Evolutionary conservation across 495 filamentous ascomycete genomes (phyloP).

Genomic region (Rhypophila decipiens): DNA sequence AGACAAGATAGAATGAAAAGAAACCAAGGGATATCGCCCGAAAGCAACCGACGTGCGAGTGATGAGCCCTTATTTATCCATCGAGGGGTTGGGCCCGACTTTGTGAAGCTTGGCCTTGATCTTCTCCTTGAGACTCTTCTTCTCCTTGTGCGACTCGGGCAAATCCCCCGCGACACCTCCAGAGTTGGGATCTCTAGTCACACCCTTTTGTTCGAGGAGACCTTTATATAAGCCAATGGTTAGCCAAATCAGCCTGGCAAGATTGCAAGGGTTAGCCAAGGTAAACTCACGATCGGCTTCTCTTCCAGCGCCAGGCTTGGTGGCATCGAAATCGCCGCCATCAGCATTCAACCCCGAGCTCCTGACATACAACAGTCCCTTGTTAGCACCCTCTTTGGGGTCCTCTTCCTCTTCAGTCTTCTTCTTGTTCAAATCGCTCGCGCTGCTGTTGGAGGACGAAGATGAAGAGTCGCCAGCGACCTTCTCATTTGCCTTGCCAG

Average conservation of each 20-base stretch:
- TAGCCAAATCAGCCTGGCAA: neutral
- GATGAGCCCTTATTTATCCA: neutral
- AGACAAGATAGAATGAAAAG: too few species aligned
- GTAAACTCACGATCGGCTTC: conserved; percentile 61
- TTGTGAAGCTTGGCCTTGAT: conserved; percentile 43
- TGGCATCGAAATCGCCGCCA: conserved; percentile 62
- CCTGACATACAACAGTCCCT: conserved; percentile 52
- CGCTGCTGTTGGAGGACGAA: neutral
- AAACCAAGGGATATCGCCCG: too few species aligned
- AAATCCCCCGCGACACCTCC: conserved; percentile 1
- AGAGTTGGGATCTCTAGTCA: conserved; percentile 16
- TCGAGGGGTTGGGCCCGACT: neutral
- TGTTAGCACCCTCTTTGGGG: conserved; percentile 38
- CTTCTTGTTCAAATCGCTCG: conserved; percentile 4
- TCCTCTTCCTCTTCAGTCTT: conserved; percentile 21
- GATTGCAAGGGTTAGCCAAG: neutral
- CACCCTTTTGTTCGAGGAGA: conserved; percentile 37
- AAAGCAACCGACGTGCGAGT: too few species aligned
- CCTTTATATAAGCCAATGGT: conserved; percentile 17
- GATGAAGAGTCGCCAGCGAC: neutral
- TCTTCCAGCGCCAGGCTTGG: conserved; percentile 52
- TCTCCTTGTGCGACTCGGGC: neutral
- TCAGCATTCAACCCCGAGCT: conserved; percentile 51
- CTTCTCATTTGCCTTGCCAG: conserved; percentile 12
- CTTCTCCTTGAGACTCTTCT: conserved; percentile 31